phyloP scores from a whole-genome alignment of 768 basidiomycete species.

The Pleurotus salmoneostramineus region DNA sequence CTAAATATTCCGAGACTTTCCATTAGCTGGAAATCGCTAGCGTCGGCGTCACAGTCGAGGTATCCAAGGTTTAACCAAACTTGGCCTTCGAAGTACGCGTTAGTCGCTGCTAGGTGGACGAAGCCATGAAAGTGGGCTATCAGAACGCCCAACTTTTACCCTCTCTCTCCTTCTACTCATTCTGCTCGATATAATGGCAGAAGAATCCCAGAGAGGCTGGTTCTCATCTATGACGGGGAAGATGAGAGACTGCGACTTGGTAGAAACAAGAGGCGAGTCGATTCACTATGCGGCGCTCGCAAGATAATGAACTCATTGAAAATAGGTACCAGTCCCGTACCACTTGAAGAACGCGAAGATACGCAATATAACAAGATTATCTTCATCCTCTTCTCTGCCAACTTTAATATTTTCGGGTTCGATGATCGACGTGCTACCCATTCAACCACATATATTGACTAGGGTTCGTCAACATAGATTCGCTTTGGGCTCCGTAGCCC shows the following conservation, averaged over 20 bases:
- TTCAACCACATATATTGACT: neutral
- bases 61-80: no score
- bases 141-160: no score
- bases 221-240: neutral
- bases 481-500: constrained; percentile 59
- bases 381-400: constrained; percentile 69
- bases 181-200: no score
- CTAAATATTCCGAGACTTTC: no score
- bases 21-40: no score
- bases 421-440: constrained; percentile 11
- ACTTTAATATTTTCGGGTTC: constrained; percentile 61
- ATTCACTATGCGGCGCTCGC: neutral
- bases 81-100: no score
- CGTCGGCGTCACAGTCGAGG: no score
- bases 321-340: constrained; percentile 45
- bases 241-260: neutral
- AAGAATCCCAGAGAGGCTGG: neutral
- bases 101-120: no score
- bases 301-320: neutral
- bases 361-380: constrained; percentile 60
- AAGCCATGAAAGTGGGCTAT: no score
- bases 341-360: constrained; percentile 46
- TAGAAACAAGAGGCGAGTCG: neutral
- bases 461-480: constrained; percentile 26
- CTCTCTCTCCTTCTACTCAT: no score